Evolutionary conservation across 116 monocot genomes (phyloP), one percentile per base, ranked within the genome.

Genomic region (Posidonia oceanica): DNA sequence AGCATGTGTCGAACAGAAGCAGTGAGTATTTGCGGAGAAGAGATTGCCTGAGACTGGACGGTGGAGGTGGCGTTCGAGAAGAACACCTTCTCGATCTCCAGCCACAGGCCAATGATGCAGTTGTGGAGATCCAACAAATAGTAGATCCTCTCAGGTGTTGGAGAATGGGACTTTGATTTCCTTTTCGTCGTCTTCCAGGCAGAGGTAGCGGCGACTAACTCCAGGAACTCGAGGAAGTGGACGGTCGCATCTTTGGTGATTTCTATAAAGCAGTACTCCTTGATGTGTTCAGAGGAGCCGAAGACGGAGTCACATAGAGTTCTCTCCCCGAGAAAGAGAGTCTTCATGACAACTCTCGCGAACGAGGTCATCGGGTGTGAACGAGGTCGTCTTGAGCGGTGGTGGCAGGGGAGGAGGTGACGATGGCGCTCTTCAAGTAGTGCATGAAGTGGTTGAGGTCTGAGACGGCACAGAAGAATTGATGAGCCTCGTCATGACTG

Each of bases 221-320:
- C 93, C 10, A 84, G 76, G 72, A 88, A 83, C n/a, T 64, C 55
- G 69, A 86, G 64, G 70, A 88, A 77, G n/a, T n/a, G n/a, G n/a
- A n/a, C n/a, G n/a, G n/a, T n/a, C n/a, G n/a, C n/a, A n/a, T n/a
- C n/a, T n/a, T 66, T 54, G 41, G 79, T 22, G 59, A 84, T 71
- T 48, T 79, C 86, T 14, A 75, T 71, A 76, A 93, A 88, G 37
- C 71, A 75, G 16, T 80, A 77, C 38, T 82, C 86, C 14, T 76
- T 64, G 52, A 93, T 64, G 39, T 75, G 74, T 21, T 84, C 78
- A 12, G 58, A 59, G 10, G 79, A 76, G 39, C 61, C 69, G 67
- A 93, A 93, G 54, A 88, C 73, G 36, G 60, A 61, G 54, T 80
- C 78, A 74, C 78, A 86, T 17, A 93, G 82, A 51, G 54, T 37